Evolutionary conservation across 2,329 filamentous ascomycete genomes (phyloP), one percentile per base, ranked within the genome.

Genomic region (Xylariaceae sp.): DNA sequence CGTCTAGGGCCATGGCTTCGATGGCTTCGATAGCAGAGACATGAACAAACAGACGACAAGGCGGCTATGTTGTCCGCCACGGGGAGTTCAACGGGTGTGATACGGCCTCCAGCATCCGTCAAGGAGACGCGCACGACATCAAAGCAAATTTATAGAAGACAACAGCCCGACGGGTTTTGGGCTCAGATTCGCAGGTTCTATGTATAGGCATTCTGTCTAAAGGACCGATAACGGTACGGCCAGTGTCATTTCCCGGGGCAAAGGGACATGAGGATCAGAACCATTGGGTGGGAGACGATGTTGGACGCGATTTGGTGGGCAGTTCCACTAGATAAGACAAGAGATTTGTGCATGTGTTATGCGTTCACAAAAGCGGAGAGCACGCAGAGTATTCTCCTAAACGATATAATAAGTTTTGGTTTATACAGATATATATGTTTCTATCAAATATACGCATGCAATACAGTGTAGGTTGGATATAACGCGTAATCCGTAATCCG

Each of bases 1-100:
- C 39, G 42, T 50, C 35, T 15, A 53, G 51, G 48, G 53, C 30
- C 62, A 64, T 64, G 48, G 50, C 55, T 42, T 42, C 37, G 37
- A 30, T 30, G 23, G 23, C 23, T 4, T 30, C 23, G 23, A 30
- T 13, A 11, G 42, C 13, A 45, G 13, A 45, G 11, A 13, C 10
- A 45, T 45, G 18, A 53, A 37, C 11, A 23, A 5, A 10, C 5
- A 39, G 23, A 34, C 13, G 9, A 57, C 48, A 44, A 44, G 42
- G 18, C 45, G 23, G 53, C 34, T 51, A 13, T n/a, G 18, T 48
- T 30, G 55, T 44, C 45, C 15, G 48, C 56, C 49, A 55, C 51
- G 51, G 50, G 18, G 18, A 35, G 10, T 18, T 56, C 37, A 45
- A 34, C 34, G 53, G 48, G 30, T 15, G 49, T 34, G 17, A 18